Evolutionary conservation across 495 filamentous ascomycete genomes (phyloP).

Genomic region (Neurospora africana): DNA sequence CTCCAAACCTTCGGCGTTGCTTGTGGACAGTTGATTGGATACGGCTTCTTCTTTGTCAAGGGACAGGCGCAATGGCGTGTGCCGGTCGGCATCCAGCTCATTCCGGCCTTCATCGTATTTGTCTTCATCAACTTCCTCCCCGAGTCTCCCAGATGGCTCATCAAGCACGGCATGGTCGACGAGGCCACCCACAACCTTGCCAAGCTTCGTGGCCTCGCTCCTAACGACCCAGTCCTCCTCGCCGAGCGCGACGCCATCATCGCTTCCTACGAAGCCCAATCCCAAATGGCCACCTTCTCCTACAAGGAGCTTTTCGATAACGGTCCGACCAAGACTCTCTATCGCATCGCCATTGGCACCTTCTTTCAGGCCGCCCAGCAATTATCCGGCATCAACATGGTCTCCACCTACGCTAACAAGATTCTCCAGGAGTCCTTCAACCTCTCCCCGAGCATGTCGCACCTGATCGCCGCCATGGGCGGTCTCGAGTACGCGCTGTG

Average conservation of each 20-base stretch:
- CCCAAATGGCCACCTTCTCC: not conserved
- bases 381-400: constrained; percentile 14
- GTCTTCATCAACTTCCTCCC: constrained; percentile 62
- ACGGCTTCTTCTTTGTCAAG: constrained; percentile 45
- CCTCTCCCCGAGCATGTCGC: constrained; percentile 7
- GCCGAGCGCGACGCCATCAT: not conserved
- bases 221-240: not conserved
- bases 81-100: constrained; percentile 62
- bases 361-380: constrained; percentile 18
- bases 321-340: constrained; percentile 10
- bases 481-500: constrained; percentile 15
- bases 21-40: constrained; percentile 50
- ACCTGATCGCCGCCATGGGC: constrained; percentile 17
- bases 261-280: not conserved
- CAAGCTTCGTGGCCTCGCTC: constrained; percentile 17
- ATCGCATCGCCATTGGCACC: constrained; percentile 18
- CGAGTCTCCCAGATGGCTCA: constrained; percentile 62
- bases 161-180: constrained; percentile 25
- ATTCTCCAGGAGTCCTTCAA: constrained; percentile 20
- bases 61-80: constrained; percentile 40
- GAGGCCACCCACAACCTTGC: constrained; percentile 8
- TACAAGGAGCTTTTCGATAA: not conserved
- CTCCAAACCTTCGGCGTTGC: constrained; percentile 56
- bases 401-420: constrained; percentile 17
- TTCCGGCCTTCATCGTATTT: constrained; percentile 57